Conservation (phyloP, 1,284 basidiomycete species). For the Rhodotorula glutinis region DNA sequence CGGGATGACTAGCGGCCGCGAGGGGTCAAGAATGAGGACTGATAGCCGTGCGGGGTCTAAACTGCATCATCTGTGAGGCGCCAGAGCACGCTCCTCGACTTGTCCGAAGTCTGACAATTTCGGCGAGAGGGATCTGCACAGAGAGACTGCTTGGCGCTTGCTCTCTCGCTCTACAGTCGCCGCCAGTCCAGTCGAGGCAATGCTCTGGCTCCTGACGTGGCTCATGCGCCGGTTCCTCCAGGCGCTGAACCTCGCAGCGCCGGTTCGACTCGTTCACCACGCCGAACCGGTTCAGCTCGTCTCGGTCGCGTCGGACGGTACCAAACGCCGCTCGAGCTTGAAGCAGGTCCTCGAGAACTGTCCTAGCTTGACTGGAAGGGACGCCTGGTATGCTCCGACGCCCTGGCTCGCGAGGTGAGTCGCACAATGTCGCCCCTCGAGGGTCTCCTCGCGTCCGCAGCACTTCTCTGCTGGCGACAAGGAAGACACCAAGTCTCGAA, state of each 20-base stretch:
- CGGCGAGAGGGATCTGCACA: no score
- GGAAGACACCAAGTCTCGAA: not conserved
- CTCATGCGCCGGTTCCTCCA: conserved; percentile 12
- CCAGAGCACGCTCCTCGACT: no score
- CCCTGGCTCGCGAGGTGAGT: conserved; percentile 35
- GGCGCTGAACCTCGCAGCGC: conserved; percentile 17
- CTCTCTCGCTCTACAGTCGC: not conserved
- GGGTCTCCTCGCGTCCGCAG: not conserved
- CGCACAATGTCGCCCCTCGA: not conserved
- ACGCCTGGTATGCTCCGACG: conserved; percentile 40
- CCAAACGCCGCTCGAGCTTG: conserved; percentile 17
- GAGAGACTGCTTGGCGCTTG: not conserved
- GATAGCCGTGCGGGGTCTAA: no score
- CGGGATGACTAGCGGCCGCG: no score
- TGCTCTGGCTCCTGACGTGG: conserved; percentile 14
- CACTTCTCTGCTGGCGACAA: no score
- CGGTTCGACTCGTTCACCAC: conserved; percentile 14
- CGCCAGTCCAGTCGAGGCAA: not conserved
- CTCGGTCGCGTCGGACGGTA: not conserved
- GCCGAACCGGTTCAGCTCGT: conserved; percentile 10
- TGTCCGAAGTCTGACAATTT: no score
- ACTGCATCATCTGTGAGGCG: no score
- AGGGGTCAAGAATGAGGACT: no score
- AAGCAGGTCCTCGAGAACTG: conserved; percentile 32
- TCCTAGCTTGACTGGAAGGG: conserved; percentile 26